These are phyloP conservation scores for Aegilops sharonensis DNA, from an alignment of 176 grass and related monocot genomes.

Conservation along the genomic window DNA sequence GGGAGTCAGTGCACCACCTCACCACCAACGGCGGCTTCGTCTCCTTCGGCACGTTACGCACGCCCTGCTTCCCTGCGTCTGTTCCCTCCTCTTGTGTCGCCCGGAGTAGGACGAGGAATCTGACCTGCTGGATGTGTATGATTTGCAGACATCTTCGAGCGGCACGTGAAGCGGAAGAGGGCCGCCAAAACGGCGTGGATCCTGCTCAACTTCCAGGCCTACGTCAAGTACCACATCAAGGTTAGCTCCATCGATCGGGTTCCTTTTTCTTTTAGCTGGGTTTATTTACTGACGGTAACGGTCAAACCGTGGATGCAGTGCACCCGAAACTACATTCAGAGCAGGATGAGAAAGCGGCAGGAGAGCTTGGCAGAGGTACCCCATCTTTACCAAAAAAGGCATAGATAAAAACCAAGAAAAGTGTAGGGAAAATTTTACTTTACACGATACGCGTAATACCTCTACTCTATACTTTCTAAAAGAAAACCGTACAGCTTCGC, in stretches of 20 bases:
- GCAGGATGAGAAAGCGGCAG: conserved; percentile 62
- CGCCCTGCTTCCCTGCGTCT: not conserved
- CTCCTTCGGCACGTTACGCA: conserved; percentile 53
- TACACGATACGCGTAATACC: too few species aligned
- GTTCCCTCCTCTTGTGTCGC: not conserved
- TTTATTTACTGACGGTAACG: too few species aligned
- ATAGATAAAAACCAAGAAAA: too few species aligned
- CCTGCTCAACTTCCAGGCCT: conserved; percentile 74
- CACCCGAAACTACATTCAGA: conserved; percentile 72
- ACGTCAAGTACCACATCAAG: conserved; percentile 90
- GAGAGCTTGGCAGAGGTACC: conserved; percentile 60
- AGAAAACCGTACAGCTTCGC: too few species aligned
- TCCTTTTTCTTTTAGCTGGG: too few species aligned
- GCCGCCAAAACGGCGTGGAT: conserved; percentile 71
- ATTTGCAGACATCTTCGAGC: conserved; percentile 47
- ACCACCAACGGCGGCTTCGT: conserved; percentile 93
- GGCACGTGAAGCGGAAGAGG: conserved; percentile 52
- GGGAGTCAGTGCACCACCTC: conserved; percentile 65
- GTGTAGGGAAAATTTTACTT: too few species aligned
- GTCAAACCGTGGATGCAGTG: conserved; percentile 32
- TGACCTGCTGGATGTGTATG: not conserved
- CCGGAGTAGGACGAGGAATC: not conserved
- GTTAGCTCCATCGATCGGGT: conserved; percentile 29
- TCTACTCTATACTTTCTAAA: too few species aligned
- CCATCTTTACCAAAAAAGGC: too few species aligned